Base-by-base conservation (phyloP, 352 stramenopile genomes). In the Globisporangium rhizosaccharum region DNA sequence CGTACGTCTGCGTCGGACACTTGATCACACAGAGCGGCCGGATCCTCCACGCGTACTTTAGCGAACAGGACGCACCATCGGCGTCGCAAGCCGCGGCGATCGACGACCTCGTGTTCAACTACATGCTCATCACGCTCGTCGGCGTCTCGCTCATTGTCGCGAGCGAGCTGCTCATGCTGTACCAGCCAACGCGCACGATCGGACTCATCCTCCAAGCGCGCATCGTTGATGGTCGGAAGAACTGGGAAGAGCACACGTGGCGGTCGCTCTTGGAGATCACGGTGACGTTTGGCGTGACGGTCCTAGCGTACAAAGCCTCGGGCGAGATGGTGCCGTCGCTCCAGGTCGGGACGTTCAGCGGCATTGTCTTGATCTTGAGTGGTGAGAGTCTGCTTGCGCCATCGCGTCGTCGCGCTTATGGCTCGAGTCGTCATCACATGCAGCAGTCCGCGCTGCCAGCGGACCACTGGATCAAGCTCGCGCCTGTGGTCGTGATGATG, bases 381-480 rank as follows among this genome's bases (percentile, higher is more conserved):
- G 72, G 76, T 14, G 82, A 94, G 48, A 58, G 30, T 36, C 30
- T 36, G 5, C 5, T 36, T 36, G 30, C 30, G 30, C 30, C 30
- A 9, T 36, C 30, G 30, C 30, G 30, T 81, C 20, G 51, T 83
- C 4, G 54, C 63, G 18, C 23, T 0, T 23, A 36, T 9, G 30
- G 30, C 30, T 5, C 30, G 30, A 36, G 30, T 36, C 30, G 30
- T 9, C 30, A 36, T 5, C 30, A 36, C 30, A 36, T 36, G 30
- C 30, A 36, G 30, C 68, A 70, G 17, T 68, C 80, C 25, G 71
- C 77, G 48, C 73, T 88, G 46, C 81, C 73, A 1, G 65, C 67
- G 10, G 79, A 92, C 36, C 79, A 94, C 64, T 94, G 80, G 82
- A 73, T 92, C 44, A 94, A 94, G 60, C 51, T 92, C 12, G 63